These are phyloP conservation scores for Dictyostelium purpureum DNA, from an alignment of 78 protist species.

Conservation along the genomic window DNA sequence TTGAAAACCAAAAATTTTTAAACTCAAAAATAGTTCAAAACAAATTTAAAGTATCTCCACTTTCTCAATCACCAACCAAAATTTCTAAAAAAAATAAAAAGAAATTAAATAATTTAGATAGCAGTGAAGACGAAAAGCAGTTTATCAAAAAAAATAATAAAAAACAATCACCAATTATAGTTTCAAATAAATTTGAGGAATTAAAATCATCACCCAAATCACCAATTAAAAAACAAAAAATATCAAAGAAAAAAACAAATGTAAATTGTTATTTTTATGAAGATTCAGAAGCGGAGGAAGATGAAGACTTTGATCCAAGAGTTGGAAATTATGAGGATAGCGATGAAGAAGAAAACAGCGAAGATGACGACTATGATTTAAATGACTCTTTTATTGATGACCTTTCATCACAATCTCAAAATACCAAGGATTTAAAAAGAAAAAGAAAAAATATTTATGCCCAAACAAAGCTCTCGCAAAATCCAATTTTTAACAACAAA, in stretches of 20 bases:
- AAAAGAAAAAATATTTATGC: constrained; percentile 20
- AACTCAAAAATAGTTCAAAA: no score
- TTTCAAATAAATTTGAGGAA: neutral
- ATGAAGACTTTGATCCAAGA: neutral
- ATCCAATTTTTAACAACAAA: no score
- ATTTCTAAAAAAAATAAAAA: no score
- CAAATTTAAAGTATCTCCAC: no score
- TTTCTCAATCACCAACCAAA: no score
- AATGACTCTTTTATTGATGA: constrained; percentile 34
- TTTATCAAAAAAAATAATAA: neutral
- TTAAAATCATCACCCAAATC: neutral
- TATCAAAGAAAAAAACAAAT: neutral
- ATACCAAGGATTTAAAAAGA: neutral
- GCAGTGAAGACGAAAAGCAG: neutral
- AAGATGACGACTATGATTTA: constrained; percentile 2
- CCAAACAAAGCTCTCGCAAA: constrained; percentile 4
- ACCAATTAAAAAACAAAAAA: neutral
- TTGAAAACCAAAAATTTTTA: no score
- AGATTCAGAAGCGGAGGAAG: constrained; percentile 20
- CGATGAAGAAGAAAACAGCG: neutral
- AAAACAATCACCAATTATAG: neutral
- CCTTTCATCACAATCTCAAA: neutral
- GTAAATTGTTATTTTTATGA: neutral
- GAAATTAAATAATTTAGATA: no score
- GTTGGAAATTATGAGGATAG: neutral